A percentile compares a stretch with the other conserved stretches of the same genome.
phyloP scores from a whole-genome alignment of 192 early-diverging fungal genomes.

The Coemansia sp. region DNA sequence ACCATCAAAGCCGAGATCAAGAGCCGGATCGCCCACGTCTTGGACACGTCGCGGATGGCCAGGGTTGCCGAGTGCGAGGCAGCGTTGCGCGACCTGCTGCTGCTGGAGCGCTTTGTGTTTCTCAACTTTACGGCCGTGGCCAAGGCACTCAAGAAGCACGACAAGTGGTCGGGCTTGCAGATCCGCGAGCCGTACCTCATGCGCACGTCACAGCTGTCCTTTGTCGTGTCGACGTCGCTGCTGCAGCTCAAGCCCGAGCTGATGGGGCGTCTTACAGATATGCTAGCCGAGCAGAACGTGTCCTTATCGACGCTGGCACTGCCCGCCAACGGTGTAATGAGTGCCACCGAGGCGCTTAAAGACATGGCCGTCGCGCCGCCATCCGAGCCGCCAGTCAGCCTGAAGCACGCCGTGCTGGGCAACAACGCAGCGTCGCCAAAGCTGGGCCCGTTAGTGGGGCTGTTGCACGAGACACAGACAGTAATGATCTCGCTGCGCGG shows the following conservation, averaged over 20 bases:
- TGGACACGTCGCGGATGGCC: constrained; percentile 18
- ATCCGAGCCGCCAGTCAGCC: constrained; percentile 5
- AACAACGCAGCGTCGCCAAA: constrained; percentile 49
- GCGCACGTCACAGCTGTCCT: constrained; percentile 63
- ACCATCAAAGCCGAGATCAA: constrained; percentile 31
- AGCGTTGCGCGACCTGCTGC: constrained; percentile 64
- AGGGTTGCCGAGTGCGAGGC: constrained; percentile 32
- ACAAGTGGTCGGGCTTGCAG: constrained; percentile 76
- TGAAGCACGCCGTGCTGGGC: constrained; percentile 45
- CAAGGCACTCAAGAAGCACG: constrained; percentile 87
- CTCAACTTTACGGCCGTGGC: constrained; percentile 84
- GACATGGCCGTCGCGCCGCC: constrained; percentile 4
- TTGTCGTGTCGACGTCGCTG: constrained; percentile 68
- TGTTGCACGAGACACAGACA: constrained; percentile 60
- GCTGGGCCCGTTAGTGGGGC: constrained; percentile 48
- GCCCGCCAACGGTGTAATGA: constrained; percentile 9
- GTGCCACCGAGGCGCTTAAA: constrained; percentile 22
- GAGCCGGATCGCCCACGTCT: constrained; percentile 4
- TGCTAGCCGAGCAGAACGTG: constrained; percentile 31
- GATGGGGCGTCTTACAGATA: constrained; percentile 61
- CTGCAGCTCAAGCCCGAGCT: constrained; percentile 68
- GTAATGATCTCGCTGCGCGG: constrained; percentile 82
- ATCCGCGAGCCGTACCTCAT: constrained; percentile 73
- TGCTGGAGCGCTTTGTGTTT: constrained; percentile 78
- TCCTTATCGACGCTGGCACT: constrained; percentile 31